Base-by-base conservation (phyloP, 164 flowering plant species). In the Vitis rupestris region DNA sequence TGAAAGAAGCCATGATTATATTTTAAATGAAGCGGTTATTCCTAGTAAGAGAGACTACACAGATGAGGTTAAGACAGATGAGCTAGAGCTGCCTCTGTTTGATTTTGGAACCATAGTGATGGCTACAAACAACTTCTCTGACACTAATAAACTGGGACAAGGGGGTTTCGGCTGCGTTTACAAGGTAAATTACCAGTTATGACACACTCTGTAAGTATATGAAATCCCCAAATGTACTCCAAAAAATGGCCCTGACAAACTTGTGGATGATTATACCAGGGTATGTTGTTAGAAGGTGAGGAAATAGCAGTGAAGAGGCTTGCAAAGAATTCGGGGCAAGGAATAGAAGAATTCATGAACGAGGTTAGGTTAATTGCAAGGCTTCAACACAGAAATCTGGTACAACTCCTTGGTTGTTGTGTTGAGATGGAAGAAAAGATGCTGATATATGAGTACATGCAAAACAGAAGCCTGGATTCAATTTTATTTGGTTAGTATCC, bases 81-180 rank as follows among this genome's bases (percentile, higher is more conserved):
- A 86, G 13, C 59, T 82, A 4, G 90, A 88, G 53, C 55, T 85
- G 56, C 90, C 87, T 12, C 54, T 85, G 68, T 81, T 78, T 58
- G 88, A 88, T 73, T 69, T 82, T 60, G 50, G 59, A 37, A 74
- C 82, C 15, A n/a, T 88, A 7, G 71, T 59, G 10, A 12, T 31
- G 4, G 93, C 89, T 3, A 87, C 93, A 0, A 48, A 84, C 54
- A 78, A 82, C 50, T 88, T 88, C 62, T 82, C 87, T 15, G 80
- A 75, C 23, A 72, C 59, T 15, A 86, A 87, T 59, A 84, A 83
- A 66, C 79, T 88, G 1, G 95, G 95, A 48, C 77, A 85, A 78
- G 95, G 95, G 19, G 95, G 95, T 50, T 90, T 88, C 72, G 95
- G 95, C 3, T 12, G 68, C 53, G 95, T 90, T 63, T 86, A 90